Conservation (phyloP, 805 yeast species). For the Starmerella stigmatis region DNA sequence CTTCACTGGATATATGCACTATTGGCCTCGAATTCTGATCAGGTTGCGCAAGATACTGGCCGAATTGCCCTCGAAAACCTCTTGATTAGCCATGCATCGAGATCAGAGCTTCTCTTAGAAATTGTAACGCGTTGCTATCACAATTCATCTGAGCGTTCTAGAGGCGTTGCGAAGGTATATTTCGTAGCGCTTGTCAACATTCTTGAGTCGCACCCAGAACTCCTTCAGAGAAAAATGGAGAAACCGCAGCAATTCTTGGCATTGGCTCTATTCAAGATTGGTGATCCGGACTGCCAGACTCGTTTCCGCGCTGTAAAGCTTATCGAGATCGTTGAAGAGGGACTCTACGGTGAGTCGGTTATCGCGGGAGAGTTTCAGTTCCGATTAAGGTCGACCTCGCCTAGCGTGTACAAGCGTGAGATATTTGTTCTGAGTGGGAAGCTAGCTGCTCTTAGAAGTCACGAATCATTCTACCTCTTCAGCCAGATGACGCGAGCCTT, state of each 20-base stretch:
- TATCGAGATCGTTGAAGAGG: conserved; percentile 54
- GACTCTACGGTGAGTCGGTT: conserved; percentile 44
- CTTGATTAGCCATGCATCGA: conserved; percentile 47
- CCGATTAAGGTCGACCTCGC: conserved; percentile 60
- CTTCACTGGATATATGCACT: conserved; percentile 75
- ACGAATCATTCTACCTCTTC: conserved; percentile 50
- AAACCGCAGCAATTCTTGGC: conserved; percentile 52
- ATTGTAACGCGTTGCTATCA: conserved; percentile 63
- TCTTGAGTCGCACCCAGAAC: conserved; percentile 40
- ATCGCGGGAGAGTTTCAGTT: conserved; percentile 50
- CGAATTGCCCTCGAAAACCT: conserved; percentile 60
- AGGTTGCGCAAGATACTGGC: conserved; percentile 50
- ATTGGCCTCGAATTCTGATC: conserved; percentile 45
- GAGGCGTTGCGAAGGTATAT: conserved; percentile 49
- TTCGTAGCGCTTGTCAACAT: conserved; percentile 63
- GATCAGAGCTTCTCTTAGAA: conserved; percentile 43
- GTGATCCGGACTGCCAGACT: conserved; percentile 57
- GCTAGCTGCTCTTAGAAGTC: conserved; percentile 52
- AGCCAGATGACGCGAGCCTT: conserved; percentile 64
- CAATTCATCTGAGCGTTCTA: conserved; percentile 35
- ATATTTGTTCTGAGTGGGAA: conserved; percentile 67
- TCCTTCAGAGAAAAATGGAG: conserved; percentile 31
- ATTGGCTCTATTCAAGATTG: conserved; percentile 66
- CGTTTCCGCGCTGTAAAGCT: conserved; percentile 64
- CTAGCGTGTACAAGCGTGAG: conserved; percentile 79